phyloP scores from a whole-genome alignment of 75 land plant species.

The Picea sitchensis region DNA sequence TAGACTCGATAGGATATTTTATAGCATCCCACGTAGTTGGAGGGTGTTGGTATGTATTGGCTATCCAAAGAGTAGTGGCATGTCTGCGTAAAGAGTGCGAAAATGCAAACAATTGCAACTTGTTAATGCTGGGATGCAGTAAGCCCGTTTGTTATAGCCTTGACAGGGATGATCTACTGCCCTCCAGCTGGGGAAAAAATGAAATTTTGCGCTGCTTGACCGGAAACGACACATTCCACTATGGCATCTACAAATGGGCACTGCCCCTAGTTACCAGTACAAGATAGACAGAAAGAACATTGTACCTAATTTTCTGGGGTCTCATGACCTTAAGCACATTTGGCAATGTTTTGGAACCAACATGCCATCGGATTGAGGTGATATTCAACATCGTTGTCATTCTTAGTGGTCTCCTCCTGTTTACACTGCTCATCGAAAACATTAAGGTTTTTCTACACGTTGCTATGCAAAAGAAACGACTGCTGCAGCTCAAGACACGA shows the following conservation, averaged over 20 bases:
- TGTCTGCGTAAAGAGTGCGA: constrained; percentile 57
- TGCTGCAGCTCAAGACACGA: constrained; percentile 69
- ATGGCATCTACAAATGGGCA: constrained; percentile 72
- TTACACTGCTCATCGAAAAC: constrained; percentile 54
- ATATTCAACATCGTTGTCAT: constrained; percentile 66
- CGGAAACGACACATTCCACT: constrained; percentile 35
- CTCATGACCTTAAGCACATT: constrained; percentile 74
- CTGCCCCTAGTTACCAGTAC: constrained; percentile 52
- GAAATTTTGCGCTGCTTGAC: constrained; percentile 28
- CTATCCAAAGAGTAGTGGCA: constrained; percentile 57
- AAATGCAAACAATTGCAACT: constrained; percentile 25
- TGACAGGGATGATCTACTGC: background rate
- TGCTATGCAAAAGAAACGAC: constrained; percentile 67
- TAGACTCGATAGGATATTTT: constrained; percentile 40
- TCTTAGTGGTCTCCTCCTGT: constrained; percentile 61
- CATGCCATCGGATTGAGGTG: constrained; percentile 76
- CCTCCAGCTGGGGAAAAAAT: background rate
- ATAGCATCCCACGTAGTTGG: constrained; percentile 62
- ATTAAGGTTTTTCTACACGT: constrained; percentile 67
- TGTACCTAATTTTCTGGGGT: constrained; percentile 92
- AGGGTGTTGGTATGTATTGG: constrained; percentile 87
- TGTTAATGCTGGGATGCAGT: constrained; percentile 52
- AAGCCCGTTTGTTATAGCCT: constrained; percentile 38
- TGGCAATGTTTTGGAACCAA: constrained; percentile 83
- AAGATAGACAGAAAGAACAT: constrained; percentile 48